Base-by-base conservation (phyloP, 441 rosid species). In the Iberis amara region DNA sequence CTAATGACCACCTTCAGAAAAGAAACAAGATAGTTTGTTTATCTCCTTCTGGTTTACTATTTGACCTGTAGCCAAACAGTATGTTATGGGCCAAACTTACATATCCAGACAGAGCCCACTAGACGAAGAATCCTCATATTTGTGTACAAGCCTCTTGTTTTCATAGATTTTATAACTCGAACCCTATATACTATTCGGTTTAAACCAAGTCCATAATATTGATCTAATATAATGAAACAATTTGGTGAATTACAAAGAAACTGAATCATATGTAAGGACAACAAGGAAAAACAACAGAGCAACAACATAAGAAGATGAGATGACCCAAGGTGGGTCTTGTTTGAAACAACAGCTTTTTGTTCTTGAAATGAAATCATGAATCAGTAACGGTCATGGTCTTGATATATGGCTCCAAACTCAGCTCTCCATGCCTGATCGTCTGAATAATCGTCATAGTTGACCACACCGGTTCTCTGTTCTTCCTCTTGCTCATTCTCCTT, bases 361-460 rank as follows among this genome's bases (percentile, higher is more conserved):
- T 55, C 45, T 55, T 26, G 46, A 18, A 55, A 50, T 35, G 21
- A 32, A 39, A 6, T 57, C 4, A 26, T 26, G 30, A 26, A 26
- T 26, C 35, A 64, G 56, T 51, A 60, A 32, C 14, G 76, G 69
- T 70, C 72, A 52, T 79, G 96, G 24, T 84, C 81, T 68, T 89
- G 95, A 64, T 92, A 92, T 23, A 80, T 78, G 38, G 94, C 83
- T 58, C 96, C 88, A 70, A 92, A 89, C 74, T 92, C 99, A 9
- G 92, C 94, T 70, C 90, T 82, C 97, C 97, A 92, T 4, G 96
- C 89, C 54, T 86, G 59, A 61, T 68, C 72, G 14, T 72, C 65
- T 28, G 36, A 51, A 48, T 66, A 60, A 11, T 59, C 55, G n/a
- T 66, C 65, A 40, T 59, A 59, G 47, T 70, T 37, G 48, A 67